Evolutionary conservation across 352 stramenopile genomes (phyloP).

Genomic region (Globisporangium alternatum): DNA sequence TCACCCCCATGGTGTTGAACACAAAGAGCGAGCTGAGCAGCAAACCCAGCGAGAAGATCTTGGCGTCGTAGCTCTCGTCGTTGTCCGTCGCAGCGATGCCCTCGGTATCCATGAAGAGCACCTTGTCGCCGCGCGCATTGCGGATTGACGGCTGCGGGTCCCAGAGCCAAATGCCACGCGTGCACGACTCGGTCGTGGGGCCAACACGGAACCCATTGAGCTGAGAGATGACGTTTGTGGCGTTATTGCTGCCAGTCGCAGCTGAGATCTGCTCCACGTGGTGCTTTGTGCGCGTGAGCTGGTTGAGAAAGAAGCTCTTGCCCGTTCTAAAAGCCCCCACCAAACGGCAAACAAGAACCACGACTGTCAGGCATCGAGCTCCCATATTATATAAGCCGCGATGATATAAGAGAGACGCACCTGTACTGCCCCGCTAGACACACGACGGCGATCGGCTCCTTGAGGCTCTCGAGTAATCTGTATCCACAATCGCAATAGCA

Average conservation of each 20-base stretch:
- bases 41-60: constrained; percentile 83
- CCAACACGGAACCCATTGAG: constrained; percentile 62
- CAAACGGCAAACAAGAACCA: neutral
- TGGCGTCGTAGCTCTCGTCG: constrained; percentile 86
- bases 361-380: neutral
- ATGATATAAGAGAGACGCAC: constrained; percentile 19
- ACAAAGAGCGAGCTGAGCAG: constrained; percentile 83
- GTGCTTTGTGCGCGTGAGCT: constrained; percentile 39
- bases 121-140: constrained; percentile 55
- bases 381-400: neutral
- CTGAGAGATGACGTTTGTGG: neutral
- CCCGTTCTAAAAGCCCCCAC: constrained; percentile 46
- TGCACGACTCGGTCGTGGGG: constrained; percentile 83
- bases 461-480: constrained; percentile 59
- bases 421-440: constrained; percentile 80
- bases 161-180: constrained; percentile 85
- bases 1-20: constrained; percentile 88
- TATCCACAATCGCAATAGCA: neutral
- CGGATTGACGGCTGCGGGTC: constrained; percentile 48
- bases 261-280: constrained; percentile 3
- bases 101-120: constrained; percentile 85
- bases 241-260: neutral
- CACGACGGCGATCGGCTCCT: constrained; percentile 73
- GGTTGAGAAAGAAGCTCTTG: constrained; percentile 89
- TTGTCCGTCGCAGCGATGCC: constrained; percentile 84